These are phyloP conservation scores for Acanthamoeba royreba DNA, from an alignment of 208 protist species.

Conservation along the genomic window DNA sequence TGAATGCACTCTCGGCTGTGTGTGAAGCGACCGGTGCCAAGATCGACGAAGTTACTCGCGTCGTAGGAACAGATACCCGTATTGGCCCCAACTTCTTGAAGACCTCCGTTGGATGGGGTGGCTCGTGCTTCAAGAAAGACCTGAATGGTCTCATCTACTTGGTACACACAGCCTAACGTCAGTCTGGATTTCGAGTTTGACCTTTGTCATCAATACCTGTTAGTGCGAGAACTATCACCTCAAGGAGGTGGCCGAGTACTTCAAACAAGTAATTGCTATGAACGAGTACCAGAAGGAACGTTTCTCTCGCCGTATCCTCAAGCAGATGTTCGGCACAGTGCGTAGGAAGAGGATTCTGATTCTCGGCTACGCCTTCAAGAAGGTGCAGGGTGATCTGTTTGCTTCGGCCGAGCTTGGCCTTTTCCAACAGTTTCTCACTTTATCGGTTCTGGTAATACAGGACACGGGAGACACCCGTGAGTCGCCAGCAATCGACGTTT, in stretches of 20 bases:
- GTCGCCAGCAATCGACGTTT: conserved; percentile 89
- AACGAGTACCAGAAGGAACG: conserved; percentile 95
- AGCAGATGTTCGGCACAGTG: conserved; percentile 90
- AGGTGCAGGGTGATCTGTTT: conserved; percentile 94
- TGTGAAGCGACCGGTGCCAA: conserved; percentile 91
- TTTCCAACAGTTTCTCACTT: not conserved
- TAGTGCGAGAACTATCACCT: conserved; percentile 86
- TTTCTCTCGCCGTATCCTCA: conserved; percentile 88
- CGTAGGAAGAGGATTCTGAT: conserved; percentile 90
- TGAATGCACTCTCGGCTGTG: conserved; percentile 91
- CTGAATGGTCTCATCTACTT: conserved; percentile 96
- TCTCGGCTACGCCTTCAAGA: conserved; percentile 97
- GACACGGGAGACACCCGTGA: conserved; percentile 88
- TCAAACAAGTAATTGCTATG: conserved; percentile 90
- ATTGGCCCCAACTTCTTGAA: conserved; percentile 93
- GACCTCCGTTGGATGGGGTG: conserved; percentile 89
- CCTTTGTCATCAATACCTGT: not conserved
- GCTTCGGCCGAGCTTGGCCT: not conserved
- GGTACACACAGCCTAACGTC: not conserved
- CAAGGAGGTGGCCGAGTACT: conserved; percentile 93
- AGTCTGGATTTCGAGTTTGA: not conserved
- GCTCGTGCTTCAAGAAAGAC: conserved; percentile 97
- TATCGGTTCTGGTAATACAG: not conserved
- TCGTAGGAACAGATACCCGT: conserved; percentile 87
- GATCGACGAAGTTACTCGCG: conserved; percentile 82